These are phyloP conservation scores for Phyllosticta paracitricarpa DNA, from an alignment of 2,329 filamentous ascomycete genomes.

Conservation along the genomic window DNA sequence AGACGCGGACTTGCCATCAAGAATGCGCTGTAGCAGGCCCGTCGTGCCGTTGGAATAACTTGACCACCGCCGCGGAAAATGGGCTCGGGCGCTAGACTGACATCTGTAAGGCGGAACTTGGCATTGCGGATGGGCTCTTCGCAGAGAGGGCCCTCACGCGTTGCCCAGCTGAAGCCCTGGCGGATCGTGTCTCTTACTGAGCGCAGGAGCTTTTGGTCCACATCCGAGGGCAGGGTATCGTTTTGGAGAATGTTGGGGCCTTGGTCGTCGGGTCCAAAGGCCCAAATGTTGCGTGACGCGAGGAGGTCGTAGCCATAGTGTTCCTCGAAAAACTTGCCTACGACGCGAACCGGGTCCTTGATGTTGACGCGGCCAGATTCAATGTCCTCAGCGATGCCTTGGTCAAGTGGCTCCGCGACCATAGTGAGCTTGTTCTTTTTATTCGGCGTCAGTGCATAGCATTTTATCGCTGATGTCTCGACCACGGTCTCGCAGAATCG, in stretches of 20 bases:
- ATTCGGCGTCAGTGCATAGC: slow-evolving; percentile 94
- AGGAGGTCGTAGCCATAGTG: slow-evolving; percentile 96
- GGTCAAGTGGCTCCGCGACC: slow-evolving; percentile 91
- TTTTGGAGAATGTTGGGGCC: slow-evolving; percentile 94
- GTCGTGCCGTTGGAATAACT: slow-evolving; percentile 88
- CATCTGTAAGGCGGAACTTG: slow-evolving; percentile 92
- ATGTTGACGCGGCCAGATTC: slow-evolving; percentile 85
- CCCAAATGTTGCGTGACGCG: slow-evolving; percentile 92
- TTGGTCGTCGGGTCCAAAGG: slow-evolving; percentile 91
- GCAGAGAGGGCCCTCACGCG: slow-evolving; percentile 87
- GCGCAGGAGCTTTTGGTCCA: slow-evolving; percentile 83
- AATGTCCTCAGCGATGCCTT: slow-evolving; percentile 90
- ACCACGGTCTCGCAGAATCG: slow-evolving; percentile 97
- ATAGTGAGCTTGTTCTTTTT: slow-evolving; percentile 99
- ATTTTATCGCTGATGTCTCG: slow-evolving; percentile 94
- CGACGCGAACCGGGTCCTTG: slow-evolving; percentile 82
- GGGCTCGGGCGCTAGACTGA: slow-evolving; percentile 74
- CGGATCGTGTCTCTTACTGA: slow-evolving; percentile 85
- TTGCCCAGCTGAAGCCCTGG: slow-evolving; percentile 95
- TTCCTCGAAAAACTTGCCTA: slow-evolving; percentile 94
- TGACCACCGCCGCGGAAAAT: slow-evolving; percentile 94
- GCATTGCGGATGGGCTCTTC: slow-evolving; percentile 98
- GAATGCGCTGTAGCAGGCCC: slow-evolving; percentile 92
- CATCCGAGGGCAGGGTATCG: slow-evolving; percentile 86
- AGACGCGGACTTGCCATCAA: slow-evolving; percentile 91